phyloP scores from a whole-genome alignment of 2,329 filamentous ascomycete species.

The Pseudogymnoascus sp. region DNA sequence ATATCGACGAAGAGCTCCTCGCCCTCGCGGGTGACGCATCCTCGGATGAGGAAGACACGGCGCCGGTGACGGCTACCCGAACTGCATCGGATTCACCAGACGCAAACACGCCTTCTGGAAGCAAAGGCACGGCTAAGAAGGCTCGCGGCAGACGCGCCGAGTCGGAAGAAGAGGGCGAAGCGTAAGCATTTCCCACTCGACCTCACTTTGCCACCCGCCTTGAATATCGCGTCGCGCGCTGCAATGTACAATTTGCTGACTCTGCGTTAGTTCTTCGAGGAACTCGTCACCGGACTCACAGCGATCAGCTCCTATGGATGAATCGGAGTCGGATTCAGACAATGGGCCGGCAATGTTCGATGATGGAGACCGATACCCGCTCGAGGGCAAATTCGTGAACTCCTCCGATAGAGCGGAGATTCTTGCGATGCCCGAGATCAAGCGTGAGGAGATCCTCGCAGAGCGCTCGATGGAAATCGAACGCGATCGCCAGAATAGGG shows the following conservation, averaged over 20 bases:
- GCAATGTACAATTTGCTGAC: conserved; percentile 7
- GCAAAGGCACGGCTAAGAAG: conserved; percentile 37
- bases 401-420: conserved; percentile 69
- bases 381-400: conserved; percentile 78
- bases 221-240: conserved; percentile 12
- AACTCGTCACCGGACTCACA: conserved; percentile 65
- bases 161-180: conserved; percentile 72
- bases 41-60: conserved; percentile 45
- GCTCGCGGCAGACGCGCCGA: conserved; percentile 47
- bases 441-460: conserved; percentile 82
- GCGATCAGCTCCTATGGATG: conserved; percentile 80
- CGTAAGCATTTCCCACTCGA: conserved; percentile 48
- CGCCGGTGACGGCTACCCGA: conserved; percentile 27
- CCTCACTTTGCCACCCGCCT: conserved; percentile 11
- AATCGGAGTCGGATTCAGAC: conserved; percentile 72
- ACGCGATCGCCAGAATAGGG: conserved; percentile 69
- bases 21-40: conserved; percentile 76
- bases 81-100: conserved; percentile 37
- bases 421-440: conserved; percentile 78
- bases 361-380: conserved; percentile 63
- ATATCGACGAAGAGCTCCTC: conserved; percentile 87
- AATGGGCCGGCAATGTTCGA: conserved; percentile 41
- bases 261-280: conserved; percentile 52
- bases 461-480: conserved; percentile 79
- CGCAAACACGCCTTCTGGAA: conserved; percentile 33